phyloP scores from a whole-genome alignment of 495 filamentous ascomycete genomes.

The Neurospora sp. region DNA sequence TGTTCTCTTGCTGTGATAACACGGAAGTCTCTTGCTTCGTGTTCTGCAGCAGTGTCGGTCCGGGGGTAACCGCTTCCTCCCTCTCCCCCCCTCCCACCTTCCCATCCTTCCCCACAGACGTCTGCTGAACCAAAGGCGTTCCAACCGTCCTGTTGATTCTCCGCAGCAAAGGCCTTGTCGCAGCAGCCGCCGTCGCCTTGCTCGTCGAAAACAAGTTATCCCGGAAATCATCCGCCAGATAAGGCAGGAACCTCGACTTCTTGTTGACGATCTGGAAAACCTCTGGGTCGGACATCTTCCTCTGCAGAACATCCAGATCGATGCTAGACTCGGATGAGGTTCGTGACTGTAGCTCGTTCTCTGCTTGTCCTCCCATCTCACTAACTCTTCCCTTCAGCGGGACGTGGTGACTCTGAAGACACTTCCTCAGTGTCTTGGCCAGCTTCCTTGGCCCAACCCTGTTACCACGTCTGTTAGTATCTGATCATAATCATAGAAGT shows the following conservation, averaged over 20 bases:
- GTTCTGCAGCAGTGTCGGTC: neutral
- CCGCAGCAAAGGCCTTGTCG: neutral
- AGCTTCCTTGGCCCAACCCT: conserved; percentile 53
- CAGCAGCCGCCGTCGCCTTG: neutral
- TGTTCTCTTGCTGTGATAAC: neutral
- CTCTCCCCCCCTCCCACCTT: neutral
- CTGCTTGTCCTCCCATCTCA: neutral
- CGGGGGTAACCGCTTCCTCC: neutral
- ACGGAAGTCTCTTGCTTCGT: neutral
- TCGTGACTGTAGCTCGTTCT: neutral
- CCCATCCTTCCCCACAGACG: neutral
- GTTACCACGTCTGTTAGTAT: conserved; percentile 3
- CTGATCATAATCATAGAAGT: neutral
- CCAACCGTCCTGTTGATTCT: neutral
- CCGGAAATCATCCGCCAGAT: neutral
- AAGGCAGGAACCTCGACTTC: neutral
- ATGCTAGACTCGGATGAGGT: neutral
- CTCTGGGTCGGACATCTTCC: neutral
- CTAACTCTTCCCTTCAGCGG: neutral
- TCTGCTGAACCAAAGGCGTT: neutral
- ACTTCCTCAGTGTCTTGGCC: conserved; percentile 37
- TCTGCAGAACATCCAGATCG: neutral
- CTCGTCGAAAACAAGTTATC: neutral
- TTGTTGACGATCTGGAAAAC: neutral
- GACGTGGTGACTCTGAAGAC: neutral